Base-by-base conservation (phyloP, 805 yeast species). In the Monosporozyma servazzii region DNA sequence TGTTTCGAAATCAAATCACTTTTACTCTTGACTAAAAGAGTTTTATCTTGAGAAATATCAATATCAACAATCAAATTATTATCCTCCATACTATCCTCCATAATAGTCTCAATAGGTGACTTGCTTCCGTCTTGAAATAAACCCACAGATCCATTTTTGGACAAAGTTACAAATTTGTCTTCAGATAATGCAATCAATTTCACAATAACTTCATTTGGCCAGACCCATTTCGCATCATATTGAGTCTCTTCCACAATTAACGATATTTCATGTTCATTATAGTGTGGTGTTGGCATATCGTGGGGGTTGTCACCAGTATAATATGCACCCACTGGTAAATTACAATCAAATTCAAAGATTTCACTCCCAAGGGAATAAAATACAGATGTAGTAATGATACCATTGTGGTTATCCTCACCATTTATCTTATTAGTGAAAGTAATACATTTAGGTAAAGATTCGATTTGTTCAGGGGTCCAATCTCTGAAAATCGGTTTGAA, bases 401-500 rank as follows among this genome's bases (percentile, higher is more conserved):
- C 70, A 49, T 65, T 53, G 49, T 67, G 49, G 53, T 58, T 53
- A 45, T 18, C 21, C 11, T 63, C 56, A 8, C 64, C 60, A 15
- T 57, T 59, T 49, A 53, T 58, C 36, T 61, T 54, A 47, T 54
- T 59, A 30, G 57, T 58, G 45, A 67, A 67, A 3, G 54, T 50
- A 13, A 64, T 45, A n/a, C 58, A 57, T 30, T 61, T 65, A 10
- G 55, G 57, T n/a, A 59, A 47, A 8, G n/a, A 5, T 10, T 15
- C 17, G 9, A 41, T 21, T 21, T 41, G 27, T 9, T 52, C 55
- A 11, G 45, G 48, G 3, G 46, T 29, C 27, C 53, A 54, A 11
- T 51, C 61, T 11, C 21, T 29, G 21, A 67, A 63, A 50, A 65
- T 68, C 5, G 75, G 70, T 47, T 65, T 71, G 21, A 70, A 65